Evolutionary conservation across 805 yeast species (phyloP).

Genomic region (Kuraishia molischiana): DNA sequence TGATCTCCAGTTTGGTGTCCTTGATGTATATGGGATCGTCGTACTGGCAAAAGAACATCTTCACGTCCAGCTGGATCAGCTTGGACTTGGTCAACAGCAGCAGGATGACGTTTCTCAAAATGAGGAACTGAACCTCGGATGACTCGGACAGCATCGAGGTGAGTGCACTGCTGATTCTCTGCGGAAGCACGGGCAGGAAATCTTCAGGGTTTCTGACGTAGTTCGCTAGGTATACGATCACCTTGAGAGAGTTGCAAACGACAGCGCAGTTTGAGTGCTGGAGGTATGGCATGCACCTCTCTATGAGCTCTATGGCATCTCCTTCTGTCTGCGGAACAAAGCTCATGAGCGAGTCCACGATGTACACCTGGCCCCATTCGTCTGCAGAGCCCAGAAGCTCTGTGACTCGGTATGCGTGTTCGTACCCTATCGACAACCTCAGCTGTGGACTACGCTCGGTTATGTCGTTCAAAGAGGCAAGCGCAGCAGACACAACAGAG

Average conservation of each 20-base stretch:
- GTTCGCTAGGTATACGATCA: constrained; percentile 62
- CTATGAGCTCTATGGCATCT: constrained; percentile 61
- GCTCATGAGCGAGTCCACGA: constrained; percentile 54
- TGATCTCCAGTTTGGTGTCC: constrained; percentile 82
- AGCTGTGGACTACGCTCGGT: constrained; percentile 45
- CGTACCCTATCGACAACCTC: constrained; percentile 41
- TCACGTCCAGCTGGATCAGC: constrained; percentile 57
- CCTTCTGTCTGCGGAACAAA: constrained; percentile 62
- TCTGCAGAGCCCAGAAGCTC: constrained; percentile 30
- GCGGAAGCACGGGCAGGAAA: constrained; percentile 43
- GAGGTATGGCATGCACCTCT: constrained; percentile 54
- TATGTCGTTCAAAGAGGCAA: constrained; percentile 56
- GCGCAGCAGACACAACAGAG: constrained; percentile 58
- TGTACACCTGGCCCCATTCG: constrained; percentile 69
- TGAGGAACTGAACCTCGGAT: constrained; percentile 75
- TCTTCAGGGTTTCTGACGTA: constrained; percentile 51
- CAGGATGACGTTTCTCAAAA: constrained; percentile 70
- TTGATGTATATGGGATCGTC: constrained; percentile 85
- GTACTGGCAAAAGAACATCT: constrained; percentile 70
- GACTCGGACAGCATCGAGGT: constrained; percentile 65
- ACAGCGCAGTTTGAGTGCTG: constrained; percentile 79
- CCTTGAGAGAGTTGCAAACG: constrained; percentile 65
- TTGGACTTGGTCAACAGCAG: constrained; percentile 58
- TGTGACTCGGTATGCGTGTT: constrained; percentile 33
- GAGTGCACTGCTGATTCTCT: constrained; percentile 58